Conservation (phyloP, 225 moss, liverwort and hornwort species). For the Physcomitrium patens region DNA sequence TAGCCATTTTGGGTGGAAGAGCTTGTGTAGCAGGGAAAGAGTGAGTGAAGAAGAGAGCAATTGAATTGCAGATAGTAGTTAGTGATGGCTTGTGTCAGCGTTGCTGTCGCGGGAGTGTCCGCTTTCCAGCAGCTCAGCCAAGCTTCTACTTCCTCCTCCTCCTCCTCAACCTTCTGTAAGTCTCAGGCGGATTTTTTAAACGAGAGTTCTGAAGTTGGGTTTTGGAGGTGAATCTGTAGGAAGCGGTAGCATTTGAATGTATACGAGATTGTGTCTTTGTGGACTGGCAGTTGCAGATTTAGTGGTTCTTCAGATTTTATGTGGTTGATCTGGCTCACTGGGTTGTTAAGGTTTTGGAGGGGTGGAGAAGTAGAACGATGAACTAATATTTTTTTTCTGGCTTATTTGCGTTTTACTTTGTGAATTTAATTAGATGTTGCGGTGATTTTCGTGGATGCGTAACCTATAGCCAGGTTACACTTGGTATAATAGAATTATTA, state of each 20-base stretch:
- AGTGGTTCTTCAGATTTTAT: background rate
- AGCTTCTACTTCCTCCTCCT: constrained; percentile 38
- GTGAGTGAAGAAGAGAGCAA: background rate
- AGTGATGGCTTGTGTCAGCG: constrained; percentile 56
- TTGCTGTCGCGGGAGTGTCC: constrained; percentile 42
- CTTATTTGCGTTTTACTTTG: background rate
- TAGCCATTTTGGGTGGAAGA: too few relatives aligned
- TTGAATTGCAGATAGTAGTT: background rate
- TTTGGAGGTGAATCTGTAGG: background rate
- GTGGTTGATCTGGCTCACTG: background rate
- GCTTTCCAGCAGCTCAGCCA: constrained; percentile 48
- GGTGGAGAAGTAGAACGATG: constrained; percentile 14
- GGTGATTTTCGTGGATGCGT: background rate
- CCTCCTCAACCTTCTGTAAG: constrained; percentile 34
- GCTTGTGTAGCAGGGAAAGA: background rate
- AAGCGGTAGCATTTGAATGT: background rate
- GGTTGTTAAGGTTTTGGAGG: constrained; percentile 18
- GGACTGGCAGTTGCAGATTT: background rate
- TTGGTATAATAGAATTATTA: background rate
- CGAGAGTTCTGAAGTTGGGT: background rate
- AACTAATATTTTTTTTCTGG: background rate
- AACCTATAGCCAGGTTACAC: background rate
- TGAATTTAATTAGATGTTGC: constrained; percentile 3
- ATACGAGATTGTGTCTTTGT: background rate
- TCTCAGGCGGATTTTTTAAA: background rate